phyloP scores from a whole-genome alignment of 305 asterid species.

The Lippia alba region DNA sequence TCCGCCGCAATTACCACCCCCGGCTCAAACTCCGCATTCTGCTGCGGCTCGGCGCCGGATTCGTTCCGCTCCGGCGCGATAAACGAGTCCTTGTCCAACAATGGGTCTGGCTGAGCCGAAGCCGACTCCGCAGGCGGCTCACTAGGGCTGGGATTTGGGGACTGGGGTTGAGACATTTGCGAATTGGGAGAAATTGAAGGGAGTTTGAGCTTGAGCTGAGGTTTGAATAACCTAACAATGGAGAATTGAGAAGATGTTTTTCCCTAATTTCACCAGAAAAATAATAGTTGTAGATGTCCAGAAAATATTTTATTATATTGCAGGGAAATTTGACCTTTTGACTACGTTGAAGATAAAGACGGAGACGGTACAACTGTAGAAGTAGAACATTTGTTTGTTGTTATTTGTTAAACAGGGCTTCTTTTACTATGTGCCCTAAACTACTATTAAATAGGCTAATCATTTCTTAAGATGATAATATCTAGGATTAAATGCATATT shows the following conservation, averaged over 20 bases:
- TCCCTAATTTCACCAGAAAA: slow-evolving; percentile 27
- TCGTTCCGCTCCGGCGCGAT: slow-evolving; percentile 43
- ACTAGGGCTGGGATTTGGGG: slow-evolving; percentile 33
- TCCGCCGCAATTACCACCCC: slow-evolving; percentile 46
- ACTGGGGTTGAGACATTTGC: slow-evolving; percentile 43
- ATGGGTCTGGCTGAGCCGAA: slow-evolving; percentile 52
- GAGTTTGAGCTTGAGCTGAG: neutral
- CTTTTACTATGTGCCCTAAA: no score
- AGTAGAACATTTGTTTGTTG: no score
- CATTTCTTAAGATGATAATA: no score
- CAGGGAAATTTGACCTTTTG: slow-evolving; percentile 17
- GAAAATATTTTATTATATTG: slow-evolving; percentile 5
- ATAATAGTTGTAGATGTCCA: neutral
- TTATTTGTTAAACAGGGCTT: no score
- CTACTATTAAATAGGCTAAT: no score
- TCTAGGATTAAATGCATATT: no score
- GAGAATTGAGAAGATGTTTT: neutral
- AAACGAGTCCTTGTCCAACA: slow-evolving; percentile 57
- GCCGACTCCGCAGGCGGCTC: slow-evolving; percentile 27
- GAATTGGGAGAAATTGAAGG: slow-evolving; percentile 23
- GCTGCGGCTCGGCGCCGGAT: slow-evolving; percentile 30
- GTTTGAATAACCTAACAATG: slow-evolving; percentile 17
- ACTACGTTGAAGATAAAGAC: slow-evolving; percentile 8
- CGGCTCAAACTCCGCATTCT: slow-evolving; percentile 35
- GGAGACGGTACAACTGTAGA: no score